Evolutionary conservation across 495 filamentous ascomycete genomes (phyloP), one percentile per base, ranked within the genome.

Genomic region (Pseudotulostoma volvatum): DNA sequence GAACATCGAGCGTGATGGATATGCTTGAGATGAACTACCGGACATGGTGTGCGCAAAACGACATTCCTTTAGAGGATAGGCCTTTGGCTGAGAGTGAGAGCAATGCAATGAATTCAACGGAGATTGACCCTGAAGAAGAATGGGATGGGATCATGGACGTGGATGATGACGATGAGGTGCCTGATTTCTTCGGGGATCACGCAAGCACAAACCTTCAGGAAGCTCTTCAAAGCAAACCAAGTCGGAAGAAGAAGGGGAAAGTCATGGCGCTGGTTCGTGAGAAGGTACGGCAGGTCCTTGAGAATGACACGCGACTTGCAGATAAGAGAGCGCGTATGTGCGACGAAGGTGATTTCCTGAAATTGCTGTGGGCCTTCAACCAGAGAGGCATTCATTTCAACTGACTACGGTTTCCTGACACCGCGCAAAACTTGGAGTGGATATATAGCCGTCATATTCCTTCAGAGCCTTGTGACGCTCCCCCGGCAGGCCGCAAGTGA

Each of bases 401-500:
- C n/a, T n/a, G n/a, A n/a, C n/a, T n/a, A n/a, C n/a, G n/a, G n/a
- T n/a, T n/a, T n/a, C n/a, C n/a, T n/a, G n/a, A n/a, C n/a, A n/a
- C n/a, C n/a, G n/a, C n/a, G n/a, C n/a, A n/a, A n/a, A n/a, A n/a
- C n/a, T n/a, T n/a, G n/a, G n/a, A n/a, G n/a, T n/a, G 19, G 36
- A n/a, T 20, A 14, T 17, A 4, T 17, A 38, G n/a, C 7, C 36
- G 23, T 28, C 23, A 28, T 28, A 11, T 5, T 28, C 5, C 23
- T 5, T 28, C 11, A 11, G 23, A 28, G 11, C 23, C 11, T 11
- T 5, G 11, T 28, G 23, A 28, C 23, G 11, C 11, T 36, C 59
- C 59, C 37, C 56, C 61, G 28, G 68, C 55, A 37, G 63, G 59
- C 40, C 75, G 70, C 44, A 95, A 59, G 60, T 95, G 86, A 36